Percentiles rank a stretch among this genome's conserved stretches.
Evolutionary conservation across 2,329 filamentous ascomycete species (phyloP).

Genomic region (Drechslerella coelobrocha): DNA sequence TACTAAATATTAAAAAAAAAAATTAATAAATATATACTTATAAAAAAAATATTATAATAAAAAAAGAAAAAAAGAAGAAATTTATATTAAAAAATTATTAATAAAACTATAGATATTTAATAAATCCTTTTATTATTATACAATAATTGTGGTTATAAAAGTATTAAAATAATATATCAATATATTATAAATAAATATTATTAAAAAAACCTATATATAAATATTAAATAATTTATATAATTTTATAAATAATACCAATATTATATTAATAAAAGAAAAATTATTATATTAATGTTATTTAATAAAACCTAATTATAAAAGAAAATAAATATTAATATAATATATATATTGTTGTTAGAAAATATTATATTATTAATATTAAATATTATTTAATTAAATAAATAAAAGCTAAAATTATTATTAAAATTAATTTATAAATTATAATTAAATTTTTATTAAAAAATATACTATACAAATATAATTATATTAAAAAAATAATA

Average conservation of each 20-base stretch:
- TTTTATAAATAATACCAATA: background rate
- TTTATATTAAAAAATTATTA: background rate
- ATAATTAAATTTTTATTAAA: background rate
- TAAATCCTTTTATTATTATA: background rate
- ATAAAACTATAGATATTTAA: background rate
- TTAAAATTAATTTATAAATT: background rate
- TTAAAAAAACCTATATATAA: background rate
- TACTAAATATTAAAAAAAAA: background rate
- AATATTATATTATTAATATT: background rate
- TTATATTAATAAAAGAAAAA: background rate
- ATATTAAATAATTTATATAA: background rate
- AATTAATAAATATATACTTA: no score
- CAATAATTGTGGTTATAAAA: background rate
- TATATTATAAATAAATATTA: background rate
- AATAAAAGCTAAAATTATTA: constrained; percentile 1
- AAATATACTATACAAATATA: background rate
- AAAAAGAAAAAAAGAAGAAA: background rate
- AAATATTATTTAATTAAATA: background rate
- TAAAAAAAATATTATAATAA: background rate
- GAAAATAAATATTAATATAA: no score
- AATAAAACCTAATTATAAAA: no score
- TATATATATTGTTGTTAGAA: background rate
- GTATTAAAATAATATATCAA: background rate
- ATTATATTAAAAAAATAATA: constrained; percentile 5
- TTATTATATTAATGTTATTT: no score